Base-by-base conservation (phyloP, 306 rosid genomes). In the Fagus crenata region DNA sequence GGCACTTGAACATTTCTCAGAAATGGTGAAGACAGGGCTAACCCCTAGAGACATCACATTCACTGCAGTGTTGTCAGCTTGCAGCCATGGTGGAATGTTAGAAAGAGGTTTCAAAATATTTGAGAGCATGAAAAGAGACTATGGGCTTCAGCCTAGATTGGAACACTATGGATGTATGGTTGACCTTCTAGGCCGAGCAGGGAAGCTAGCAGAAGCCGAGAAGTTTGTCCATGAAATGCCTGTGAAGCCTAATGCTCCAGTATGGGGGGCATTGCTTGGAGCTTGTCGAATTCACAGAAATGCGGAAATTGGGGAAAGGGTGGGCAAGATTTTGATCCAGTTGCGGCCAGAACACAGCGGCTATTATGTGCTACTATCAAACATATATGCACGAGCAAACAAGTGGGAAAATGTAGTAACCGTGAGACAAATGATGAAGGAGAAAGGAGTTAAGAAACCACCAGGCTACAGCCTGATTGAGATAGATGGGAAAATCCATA, bases 151-250 rank as follows among this genome's bases (percentile, higher is more conserved):
- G 58, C 83, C 82, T 43, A 80, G 89, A 75, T 76, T 85, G 82
- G 89, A 85, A 79, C 86, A 85, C 31, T 85, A 82, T 74, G 86
- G 89, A 69, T 85, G 86, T 18, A 40, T 80, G 84, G 89, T 85
- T 77, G 89, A 85, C 37, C 86, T 82, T 37, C 89, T 85, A 15
- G 86, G 86, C 4, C 76, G 84, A 12, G 84, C 86, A 49, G 89
- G 89, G 64, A 85, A 79, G 71, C 61, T 85, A 64, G 78, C 69
- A 33, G 89, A 82, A 77, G 86, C 89, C 2, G 89, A 85, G 82
- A 85, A 77, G 9, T 85, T 79, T 73, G 73, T 85, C 73, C 84
- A 28, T 49, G 84, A 85, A 69, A 85, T 85, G 86, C 84, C 89
- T 6, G 73, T 85, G 78, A 74, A 79, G 81, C 86, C 86, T 8